phyloP scores from a whole-genome alignment of 192 early-diverging fungal species.

The Podila verticillata region DNA sequence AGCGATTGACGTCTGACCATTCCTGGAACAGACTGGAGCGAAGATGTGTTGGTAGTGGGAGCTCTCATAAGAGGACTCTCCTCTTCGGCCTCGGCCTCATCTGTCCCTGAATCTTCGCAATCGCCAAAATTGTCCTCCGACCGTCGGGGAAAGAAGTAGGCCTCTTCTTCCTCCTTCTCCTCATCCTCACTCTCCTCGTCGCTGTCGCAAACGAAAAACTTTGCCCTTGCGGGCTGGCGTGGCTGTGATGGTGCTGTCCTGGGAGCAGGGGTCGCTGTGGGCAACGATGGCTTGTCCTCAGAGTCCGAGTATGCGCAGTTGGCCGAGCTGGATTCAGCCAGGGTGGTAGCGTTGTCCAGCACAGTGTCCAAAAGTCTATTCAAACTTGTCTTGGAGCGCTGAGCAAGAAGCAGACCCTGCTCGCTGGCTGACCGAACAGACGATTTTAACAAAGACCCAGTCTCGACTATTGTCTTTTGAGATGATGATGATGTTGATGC shows the following conservation, averaged over 20 bases:
- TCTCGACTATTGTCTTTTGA: not conserved
- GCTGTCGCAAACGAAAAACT: constrained; percentile 23
- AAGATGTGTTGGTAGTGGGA: not conserved
- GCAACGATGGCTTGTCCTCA: not conserved
- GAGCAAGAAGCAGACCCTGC: constrained; percentile 6
- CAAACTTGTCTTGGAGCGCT: constrained; percentile 9
- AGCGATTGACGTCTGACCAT: constrained; percentile 23
- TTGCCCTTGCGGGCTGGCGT: constrained; percentile 2
- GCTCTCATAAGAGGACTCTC: constrained; percentile 3
- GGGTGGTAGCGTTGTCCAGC: constrained; percentile 15
- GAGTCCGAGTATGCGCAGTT: constrained; percentile 14
- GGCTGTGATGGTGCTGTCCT: not conserved
- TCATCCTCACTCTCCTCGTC: constrained; percentile 5
- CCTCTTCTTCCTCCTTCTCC: not conserved
- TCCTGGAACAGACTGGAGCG: not conserved
- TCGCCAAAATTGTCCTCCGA: constrained; percentile 12
- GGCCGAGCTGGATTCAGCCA: constrained; percentile 13
- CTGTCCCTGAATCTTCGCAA: constrained; percentile 13
- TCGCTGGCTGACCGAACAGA: constrained; percentile 4
- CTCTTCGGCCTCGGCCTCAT: not conserved
- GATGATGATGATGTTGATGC: not conserved
- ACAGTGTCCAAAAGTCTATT: constrained; percentile 15
- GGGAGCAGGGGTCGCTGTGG: too few relatives aligned
- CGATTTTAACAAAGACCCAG: not conserved
- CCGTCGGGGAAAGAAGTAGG: not conserved